phyloP scores from a whole-genome alignment of 495 filamentous ascomycete species.

The Neurospora sp. region DNA sequence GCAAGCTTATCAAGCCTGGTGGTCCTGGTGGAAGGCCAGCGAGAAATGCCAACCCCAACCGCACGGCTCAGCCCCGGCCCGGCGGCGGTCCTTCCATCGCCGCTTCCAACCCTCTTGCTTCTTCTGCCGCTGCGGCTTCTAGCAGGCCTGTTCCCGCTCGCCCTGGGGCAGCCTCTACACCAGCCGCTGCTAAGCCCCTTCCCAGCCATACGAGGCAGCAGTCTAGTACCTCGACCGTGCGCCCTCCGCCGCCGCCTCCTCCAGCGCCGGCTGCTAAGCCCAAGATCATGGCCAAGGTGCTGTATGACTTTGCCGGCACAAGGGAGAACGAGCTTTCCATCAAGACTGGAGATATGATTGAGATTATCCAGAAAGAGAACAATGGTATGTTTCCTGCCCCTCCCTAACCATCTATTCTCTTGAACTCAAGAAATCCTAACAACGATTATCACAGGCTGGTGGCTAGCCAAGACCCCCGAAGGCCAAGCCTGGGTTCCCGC shows the following conservation, averaged over 20 bases:
- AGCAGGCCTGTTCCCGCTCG: constrained; percentile 37
- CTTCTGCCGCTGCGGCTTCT: constrained; percentile 26
- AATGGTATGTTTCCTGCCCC: constrained; percentile 57
- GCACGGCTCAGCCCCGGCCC: constrained; percentile 40
- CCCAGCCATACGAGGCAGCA: constrained; percentile 37
- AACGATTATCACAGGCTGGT: constrained; percentile 60
- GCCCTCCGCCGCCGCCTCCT: constrained; percentile 62
- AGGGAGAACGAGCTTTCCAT: constrained; percentile 72
- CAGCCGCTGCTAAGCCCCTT: constrained; percentile 20
- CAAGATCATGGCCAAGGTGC: constrained; percentile 66
- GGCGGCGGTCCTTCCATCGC: constrained; percentile 9
- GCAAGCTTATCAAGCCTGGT: constrained; percentile 82
- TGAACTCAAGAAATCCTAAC: constrained; percentile 5
- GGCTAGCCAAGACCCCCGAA: constrained; percentile 66
- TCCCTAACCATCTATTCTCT: neutral
- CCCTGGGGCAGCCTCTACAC: constrained; percentile 29
- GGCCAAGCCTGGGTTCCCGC: constrained; percentile 88
- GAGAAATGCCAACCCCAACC: constrained; percentile 42
- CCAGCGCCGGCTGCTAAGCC: constrained; percentile 57
- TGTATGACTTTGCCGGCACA: constrained; percentile 82
- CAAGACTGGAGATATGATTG: constrained; percentile 64
- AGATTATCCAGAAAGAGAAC: constrained; percentile 77
- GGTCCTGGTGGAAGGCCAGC: constrained; percentile 76
- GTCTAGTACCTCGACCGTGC: constrained; percentile 37
- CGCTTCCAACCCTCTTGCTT: constrained; percentile 2